Base-by-base conservation (phyloP, 2,329 filamentous ascomycete species). In the Fusarium veterinarium region DNA sequence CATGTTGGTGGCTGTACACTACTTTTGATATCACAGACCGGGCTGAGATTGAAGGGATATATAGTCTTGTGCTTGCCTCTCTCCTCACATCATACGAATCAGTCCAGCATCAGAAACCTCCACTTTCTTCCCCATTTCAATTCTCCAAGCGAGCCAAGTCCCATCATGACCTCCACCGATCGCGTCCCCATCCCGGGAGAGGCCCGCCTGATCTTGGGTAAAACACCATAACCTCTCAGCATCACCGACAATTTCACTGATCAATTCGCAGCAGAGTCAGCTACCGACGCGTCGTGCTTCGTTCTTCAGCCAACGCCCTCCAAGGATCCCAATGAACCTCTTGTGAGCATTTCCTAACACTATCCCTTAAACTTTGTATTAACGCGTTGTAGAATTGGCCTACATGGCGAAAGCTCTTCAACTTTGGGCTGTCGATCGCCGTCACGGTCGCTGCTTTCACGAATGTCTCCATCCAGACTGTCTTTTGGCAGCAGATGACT, bases 401-500 rank as follows among this genome's bases (percentile, higher is more conserved):
- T 1, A 56, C 51, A n/a, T 74, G 69, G 68, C 78, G 79, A 33
- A 81, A 81, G 48, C 63, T 66, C 31, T 46, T 78, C n/a, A 81
- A 81, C 38, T 79, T 76, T 40, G 64, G 67, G 4, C 57, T 81
- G 28, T 74, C 73, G 2, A 74, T 77, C 41, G 77, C 74, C 13
- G 72, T 80, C 11, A 76, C 78, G 1, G 66, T 80, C 11, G 77
- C 76, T 1, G 75, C 75, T 7, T 81, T 81, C 23, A 80, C 77
- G 33, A 77, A 77, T n/a, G 10, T 77, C 3, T 74, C 70, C 1
- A 68, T 75, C 12, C 75, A 77, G 40, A 76, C 66, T 3, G 70
- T 80, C 23, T 81, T 81, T 68, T 81, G 79, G 78, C 78, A 79
- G 30, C 79, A 81, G 38, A 81, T 81, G 76, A 77, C 72, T 2